A percentile compares a stretch with the other conserved stretches of the same genome.
Evolutionary conservation across 768 basidiomycete species (phyloP).

Genomic region (Boletus coccyginus): DNA sequence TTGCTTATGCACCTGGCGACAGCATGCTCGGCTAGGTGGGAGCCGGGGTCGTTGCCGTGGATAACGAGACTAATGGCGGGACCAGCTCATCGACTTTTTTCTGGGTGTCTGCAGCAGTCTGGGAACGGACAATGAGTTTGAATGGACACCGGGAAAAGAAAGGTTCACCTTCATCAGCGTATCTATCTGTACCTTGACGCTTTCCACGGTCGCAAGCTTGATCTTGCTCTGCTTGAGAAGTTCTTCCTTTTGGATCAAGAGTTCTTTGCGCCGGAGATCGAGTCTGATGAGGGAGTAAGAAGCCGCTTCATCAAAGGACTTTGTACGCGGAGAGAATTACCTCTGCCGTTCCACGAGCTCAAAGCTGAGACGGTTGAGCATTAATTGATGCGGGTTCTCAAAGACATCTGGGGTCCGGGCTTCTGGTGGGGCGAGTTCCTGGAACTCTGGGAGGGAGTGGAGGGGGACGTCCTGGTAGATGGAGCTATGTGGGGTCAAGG

Average conservation of each 20-base stretch:
- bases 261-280: constrained; percentile 66
- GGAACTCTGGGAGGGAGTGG: constrained; percentile 67
- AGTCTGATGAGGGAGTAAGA: constrained; percentile 45
- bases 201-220: constrained; percentile 72
- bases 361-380: constrained; percentile 84
- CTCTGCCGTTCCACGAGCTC: constrained; percentile 87
- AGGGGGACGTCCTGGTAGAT: constrained; percentile 86
- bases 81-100: constrained; percentile 74
- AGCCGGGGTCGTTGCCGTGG: constrained; percentile 26
- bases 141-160: constrained; percentile 5
- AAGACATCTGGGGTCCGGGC: constrained; percentile 59
- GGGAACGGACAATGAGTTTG: constrained; percentile 16
- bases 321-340: constrained; percentile 37
- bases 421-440: constrained; percentile 64
- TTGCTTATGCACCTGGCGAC: background rate
- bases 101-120: constrained; percentile 72
- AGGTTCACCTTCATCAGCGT: constrained; percentile 61
- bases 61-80: constrained; percentile 37
- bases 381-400: constrained; percentile 74
- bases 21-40: constrained; percentile 14
- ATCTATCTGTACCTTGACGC: constrained; percentile 76
- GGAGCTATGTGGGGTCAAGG: constrained; percentile 47
- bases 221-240: constrained; percentile 76
- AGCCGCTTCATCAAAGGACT: background rate
- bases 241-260: constrained; percentile 69